These are phyloP conservation scores for Candida khao-thaluensis DNA, from an alignment of 805 yeast species.

Conservation along the genomic window DNA sequence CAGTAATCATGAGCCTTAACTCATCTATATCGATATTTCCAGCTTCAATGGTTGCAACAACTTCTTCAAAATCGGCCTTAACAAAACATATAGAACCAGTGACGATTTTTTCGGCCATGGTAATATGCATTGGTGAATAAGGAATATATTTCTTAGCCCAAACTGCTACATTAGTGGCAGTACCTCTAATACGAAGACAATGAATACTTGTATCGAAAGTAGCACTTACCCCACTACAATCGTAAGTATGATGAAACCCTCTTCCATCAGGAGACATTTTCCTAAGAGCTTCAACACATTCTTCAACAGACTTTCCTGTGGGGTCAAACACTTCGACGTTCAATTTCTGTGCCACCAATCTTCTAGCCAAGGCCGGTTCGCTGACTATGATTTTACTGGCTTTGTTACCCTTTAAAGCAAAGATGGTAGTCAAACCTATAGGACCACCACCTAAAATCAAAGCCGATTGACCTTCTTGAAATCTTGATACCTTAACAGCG, in stretches of 20 bases:
- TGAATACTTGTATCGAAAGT: conserved; percentile 53
- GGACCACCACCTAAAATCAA: conserved; percentile 63
- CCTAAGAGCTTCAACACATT: conserved; percentile 36
- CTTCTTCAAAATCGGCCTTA: conserved; percentile 55
- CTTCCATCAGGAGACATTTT: conserved; percentile 37
- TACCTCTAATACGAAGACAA: conserved; percentile 53
- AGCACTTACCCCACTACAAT: conserved; percentile 54
- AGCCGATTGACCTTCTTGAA: conserved; percentile 45
- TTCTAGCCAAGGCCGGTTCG: conserved; percentile 56
- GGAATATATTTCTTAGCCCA: conserved; percentile 55
- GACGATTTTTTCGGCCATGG: conserved; percentile 52
- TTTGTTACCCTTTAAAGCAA: conserved; percentile 48
- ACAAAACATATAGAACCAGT: conserved; percentile 66
- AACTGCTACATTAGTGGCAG: conserved; percentile 62
- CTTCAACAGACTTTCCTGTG: conserved; percentile 31
- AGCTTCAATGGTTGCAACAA: conserved; percentile 47
- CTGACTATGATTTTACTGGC: conserved; percentile 47
- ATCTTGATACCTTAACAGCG: conserved; percentile 47
- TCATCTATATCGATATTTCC: conserved; percentile 47
- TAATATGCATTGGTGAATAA: conserved; percentile 55
- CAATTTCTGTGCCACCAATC: conserved; percentile 53
- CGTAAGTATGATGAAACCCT: conserved; percentile 52
- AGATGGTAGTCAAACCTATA: conserved; percentile 56
- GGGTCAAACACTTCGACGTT: conserved; percentile 56
- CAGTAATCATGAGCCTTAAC: conserved; percentile 51